Evolutionary conservation across 495 filamentous ascomycete species (phyloP), one percentile per base, ranked within the genome.

Genomic region (Trichoderma virens): DNA sequence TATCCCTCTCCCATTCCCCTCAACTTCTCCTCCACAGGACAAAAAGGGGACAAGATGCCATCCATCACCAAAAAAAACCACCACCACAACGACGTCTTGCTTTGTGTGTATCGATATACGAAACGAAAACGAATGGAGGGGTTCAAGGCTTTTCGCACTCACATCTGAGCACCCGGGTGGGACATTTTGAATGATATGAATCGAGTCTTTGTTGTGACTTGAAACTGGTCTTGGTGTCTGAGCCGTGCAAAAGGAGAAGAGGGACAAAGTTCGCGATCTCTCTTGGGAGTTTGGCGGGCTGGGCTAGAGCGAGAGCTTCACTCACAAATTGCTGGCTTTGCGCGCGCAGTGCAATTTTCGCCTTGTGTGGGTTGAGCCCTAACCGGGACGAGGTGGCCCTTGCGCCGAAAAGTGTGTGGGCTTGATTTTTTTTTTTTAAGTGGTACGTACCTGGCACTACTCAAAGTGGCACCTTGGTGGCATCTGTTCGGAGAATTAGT

Each of bases 101-200:
- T 56, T 31, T 31, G n/a, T 39, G 39, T 34, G 60, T 28, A 32
- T 30, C n/a, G 45, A 54, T 60, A 59, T 45, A n/a, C n/a, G n/a
- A n/a, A n/a, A n/a, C n/a, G n/a, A 6, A 38, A 38, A 14, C 59
- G 8, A 14, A 31, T 35, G 39, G 63, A 31, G 56, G 18, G 38
- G 32, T 27, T 8, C 23, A 61, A 47, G 5, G 43, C 18, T 5
- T 9, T 47, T 18, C 30, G 51, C 51, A 56, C 51, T 56, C 72
- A 86, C 83, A 82, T 82, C 70, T 82, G 79, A 70, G 79, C 72
- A 66, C 79, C 79, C 65, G 78, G 75, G 70, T 72, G 72, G 72
- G 79, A 78, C 79, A 82, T 82, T 62, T 80, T 79, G 74, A 77
- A 56, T 62, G 38, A n/a, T 70, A 65, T 73, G 70, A 69, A 35